Conservation (phyloP, 2,329 filamentous ascomycete genomes). For the Aspergillus sp. region DNA sequence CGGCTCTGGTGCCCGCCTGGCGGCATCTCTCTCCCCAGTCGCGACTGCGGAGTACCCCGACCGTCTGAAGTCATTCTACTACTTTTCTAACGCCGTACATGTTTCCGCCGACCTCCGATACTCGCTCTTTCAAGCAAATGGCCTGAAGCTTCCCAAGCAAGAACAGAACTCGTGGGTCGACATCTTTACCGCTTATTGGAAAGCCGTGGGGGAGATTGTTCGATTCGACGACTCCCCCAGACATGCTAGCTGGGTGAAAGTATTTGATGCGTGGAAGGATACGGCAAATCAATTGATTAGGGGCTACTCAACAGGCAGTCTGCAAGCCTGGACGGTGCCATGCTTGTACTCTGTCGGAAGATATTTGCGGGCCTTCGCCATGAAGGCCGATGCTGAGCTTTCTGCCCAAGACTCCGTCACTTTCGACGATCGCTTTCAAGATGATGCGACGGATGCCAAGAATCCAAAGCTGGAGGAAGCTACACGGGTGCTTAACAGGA, state of each 20-base stretch:
- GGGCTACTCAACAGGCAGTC: conserved; percentile 73
- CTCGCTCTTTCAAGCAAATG: conserved; percentile 64
- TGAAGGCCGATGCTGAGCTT: conserved; percentile 77
- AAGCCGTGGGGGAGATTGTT: conserved; percentile 72
- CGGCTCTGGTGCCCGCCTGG: conserved; percentile 71
- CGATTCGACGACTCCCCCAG: conserved; percentile 58
- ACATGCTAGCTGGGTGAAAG: conserved; percentile 71
- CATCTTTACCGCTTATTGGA: conserved; percentile 82
- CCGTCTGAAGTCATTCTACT: conserved; percentile 69
- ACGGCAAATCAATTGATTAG: conserved; percentile 74
- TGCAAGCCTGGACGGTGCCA: conserved; percentile 90
- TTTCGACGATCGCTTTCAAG: conserved; percentile 62
- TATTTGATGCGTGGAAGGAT: conserved; percentile 89
- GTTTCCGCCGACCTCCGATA: conserved; percentile 71
- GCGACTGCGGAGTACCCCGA: conserved; percentile 63
- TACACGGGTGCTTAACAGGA: conserved; percentile 83
- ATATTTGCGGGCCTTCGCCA: conserved; percentile 83
- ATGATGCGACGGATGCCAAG: conserved; percentile 79
- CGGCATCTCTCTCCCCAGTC: conserved; percentile 72
- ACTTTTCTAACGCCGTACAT: conserved; percentile 67
- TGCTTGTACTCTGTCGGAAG: conserved; percentile 86
- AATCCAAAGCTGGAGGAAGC: conserved; percentile 88
- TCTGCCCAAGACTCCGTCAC: conserved; percentile 51
- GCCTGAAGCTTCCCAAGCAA: conserved; percentile 59
- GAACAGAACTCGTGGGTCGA: conserved; percentile 84